Evolutionary conservation across 306 rosid genomes (phyloP), one percentile per base, ranked within the genome.

Genomic region (Cyclanthera cordifolia): DNA sequence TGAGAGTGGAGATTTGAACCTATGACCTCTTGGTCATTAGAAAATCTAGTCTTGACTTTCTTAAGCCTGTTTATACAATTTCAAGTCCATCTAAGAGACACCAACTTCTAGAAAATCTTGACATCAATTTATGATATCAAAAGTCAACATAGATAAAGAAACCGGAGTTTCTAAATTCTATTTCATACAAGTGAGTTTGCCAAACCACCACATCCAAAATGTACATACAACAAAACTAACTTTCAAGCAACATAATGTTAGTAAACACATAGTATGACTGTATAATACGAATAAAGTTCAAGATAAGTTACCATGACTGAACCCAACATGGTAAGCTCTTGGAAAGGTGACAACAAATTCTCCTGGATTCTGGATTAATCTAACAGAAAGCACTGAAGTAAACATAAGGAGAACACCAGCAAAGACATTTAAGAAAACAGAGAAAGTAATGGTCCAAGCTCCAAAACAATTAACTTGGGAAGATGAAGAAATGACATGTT

Each of bases 321-420:
- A 93, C 87, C 99, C 99, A 37, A 93, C 95, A 82, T 93, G 99
- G 82, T 93, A 93, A 74, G 99, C 95, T 78, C 97, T 86, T 74
- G 99, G 99, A 85, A 93, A 93, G 75, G 99, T 93, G 79, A 93
- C 97, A 57, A 93, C 95, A 83, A 88, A 93, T 88, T 93, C 99
- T 57, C 97, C 99, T 80, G 99, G 95, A 64, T 93, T 87, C 86
- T 93, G 99, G 82, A 85, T 68, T 78, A 93, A 90, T 97, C 99
- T 93, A 86, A 71, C 76, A 72, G 64, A 82, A 84, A 74, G 75
- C 56, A 48, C 51, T 67, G 67, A 69, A 59, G 54, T 7, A 72
- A 51, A 66, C 34, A 80, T 85, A 39, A 82, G 78, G 67, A 73
- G 79, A 80, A 69, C 51, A 70, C 66, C 64, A 73, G 75, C 61